Evolutionary conservation across 208 protist species (phyloP).

Genomic region (Naegleria gruberi): DNA sequence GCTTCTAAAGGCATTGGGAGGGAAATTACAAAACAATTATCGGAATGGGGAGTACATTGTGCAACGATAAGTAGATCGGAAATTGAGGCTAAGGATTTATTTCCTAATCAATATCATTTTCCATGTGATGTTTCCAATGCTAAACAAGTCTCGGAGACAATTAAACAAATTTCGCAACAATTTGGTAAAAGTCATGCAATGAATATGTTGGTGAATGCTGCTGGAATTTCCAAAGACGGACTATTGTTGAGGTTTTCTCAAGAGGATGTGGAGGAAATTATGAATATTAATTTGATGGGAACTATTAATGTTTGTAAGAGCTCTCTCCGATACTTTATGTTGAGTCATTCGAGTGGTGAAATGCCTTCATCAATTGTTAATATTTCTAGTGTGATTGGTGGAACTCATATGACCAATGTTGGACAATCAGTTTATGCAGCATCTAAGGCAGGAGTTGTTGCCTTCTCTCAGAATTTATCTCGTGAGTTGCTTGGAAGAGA

Average conservation of each 20-base stretch:
- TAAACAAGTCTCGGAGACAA: background rate
- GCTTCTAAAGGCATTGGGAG: background rate
- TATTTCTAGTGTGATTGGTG: conserved; percentile 65
- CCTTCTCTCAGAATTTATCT: conserved; percentile 63
- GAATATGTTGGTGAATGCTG: conserved; percentile 35
- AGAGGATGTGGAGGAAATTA: conserved; percentile 16
- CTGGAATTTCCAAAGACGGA: conserved; percentile 24
- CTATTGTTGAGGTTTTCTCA: conserved; percentile 25
- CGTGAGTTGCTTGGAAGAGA: conserved; percentile 65
- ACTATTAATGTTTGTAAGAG: conserved; percentile 31
- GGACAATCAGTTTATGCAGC: conserved; percentile 77
- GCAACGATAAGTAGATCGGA: background rate
- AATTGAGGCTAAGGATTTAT: background rate
- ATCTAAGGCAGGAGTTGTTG: conserved; percentile 71
- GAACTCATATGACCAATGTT: conserved; percentile 58
- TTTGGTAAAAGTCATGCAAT: background rate
- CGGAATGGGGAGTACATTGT: background rate
- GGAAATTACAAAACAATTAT: background rate
- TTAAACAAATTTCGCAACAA: background rate
- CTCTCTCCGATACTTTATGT: background rate
- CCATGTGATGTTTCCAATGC: background rate
- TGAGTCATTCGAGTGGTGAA: background rate
- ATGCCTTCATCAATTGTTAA: conserved; percentile 30
- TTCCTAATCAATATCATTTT: background rate
- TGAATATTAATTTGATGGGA: conserved; percentile 34